Evolutionary conservation across 2,329 filamentous ascomycete genomes (phyloP).

Genomic region (Calonectria hawksworthii): DNA sequence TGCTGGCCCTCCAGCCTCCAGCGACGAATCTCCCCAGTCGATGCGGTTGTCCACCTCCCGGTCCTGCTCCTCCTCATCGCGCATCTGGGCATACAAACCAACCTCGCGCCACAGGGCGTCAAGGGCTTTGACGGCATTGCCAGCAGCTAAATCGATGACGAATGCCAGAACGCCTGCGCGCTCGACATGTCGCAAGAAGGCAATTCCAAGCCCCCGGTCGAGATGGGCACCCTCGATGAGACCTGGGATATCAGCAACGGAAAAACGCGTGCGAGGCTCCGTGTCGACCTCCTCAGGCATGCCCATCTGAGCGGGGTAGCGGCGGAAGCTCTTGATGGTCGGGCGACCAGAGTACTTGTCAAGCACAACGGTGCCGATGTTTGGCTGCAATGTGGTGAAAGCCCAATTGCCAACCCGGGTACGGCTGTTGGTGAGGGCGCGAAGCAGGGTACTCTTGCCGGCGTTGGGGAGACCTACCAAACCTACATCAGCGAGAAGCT

Average conservation of each 20-base stretch:
- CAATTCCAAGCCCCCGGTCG: slow-evolving; percentile 90
- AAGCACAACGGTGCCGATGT: slow-evolving; percentile 94
- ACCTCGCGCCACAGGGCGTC: slow-evolving; percentile 92
- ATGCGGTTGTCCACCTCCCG: slow-evolving; percentile 70
- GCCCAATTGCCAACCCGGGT: slow-evolving; percentile 95
- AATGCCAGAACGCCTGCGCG: slow-evolving; percentile 94
- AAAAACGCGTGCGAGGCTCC: slow-evolving; percentile 82
- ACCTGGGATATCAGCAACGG: slow-evolving; percentile 95
- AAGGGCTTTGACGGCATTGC: slow-evolving; percentile 83
- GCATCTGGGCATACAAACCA: slow-evolving; percentile 83
- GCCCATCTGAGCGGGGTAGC: slow-evolving; percentile 52
- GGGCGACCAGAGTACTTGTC: slow-evolving; percentile 88
- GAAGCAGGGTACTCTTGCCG: slow-evolving; percentile 92
- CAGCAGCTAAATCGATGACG: slow-evolving; percentile 86
- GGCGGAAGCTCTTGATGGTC: slow-evolving; percentile 55
- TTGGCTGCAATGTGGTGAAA: slow-evolving; percentile 95
- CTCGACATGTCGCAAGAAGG: slow-evolving; percentile 94
- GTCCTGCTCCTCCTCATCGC: slow-evolving; percentile 79
- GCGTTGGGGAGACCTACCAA: slow-evolving; percentile 96
- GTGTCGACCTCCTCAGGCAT: slow-evolving; percentile 60
- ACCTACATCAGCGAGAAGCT: slow-evolving; percentile 94
- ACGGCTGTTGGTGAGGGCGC: slow-evolving; percentile 88
- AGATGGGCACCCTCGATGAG: slow-evolving; percentile 93
- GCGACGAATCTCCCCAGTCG: slow-evolving; percentile 69
- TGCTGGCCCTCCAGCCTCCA: slow-evolving; percentile 51